Conservation (phyloP, 2,329 filamentous ascomycete genomes). For the Colletotrichum camelliae region DNA sequence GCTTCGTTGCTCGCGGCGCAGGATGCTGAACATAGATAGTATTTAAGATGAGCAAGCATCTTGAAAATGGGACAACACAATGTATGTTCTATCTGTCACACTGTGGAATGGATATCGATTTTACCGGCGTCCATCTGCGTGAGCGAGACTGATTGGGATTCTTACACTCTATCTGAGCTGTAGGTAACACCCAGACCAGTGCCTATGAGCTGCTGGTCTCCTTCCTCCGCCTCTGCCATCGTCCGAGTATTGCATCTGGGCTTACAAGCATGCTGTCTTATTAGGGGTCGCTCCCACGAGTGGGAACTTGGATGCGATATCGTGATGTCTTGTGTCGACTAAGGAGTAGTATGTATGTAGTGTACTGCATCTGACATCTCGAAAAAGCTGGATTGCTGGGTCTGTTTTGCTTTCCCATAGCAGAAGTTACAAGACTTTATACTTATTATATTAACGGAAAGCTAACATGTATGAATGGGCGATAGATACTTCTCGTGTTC, state of each 20-base stretch:
- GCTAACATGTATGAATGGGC: accelerated
- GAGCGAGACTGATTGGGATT: background rate
- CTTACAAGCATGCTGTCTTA: accelerated
- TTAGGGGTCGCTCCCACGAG: too few relatives aligned
- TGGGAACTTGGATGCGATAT: too few relatives aligned
- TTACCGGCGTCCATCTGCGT: background rate
- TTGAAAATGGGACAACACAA: background rate
- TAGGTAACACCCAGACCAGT: background rate
- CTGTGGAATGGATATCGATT: background rate
- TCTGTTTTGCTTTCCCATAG: background rate
- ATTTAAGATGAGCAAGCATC: background rate
- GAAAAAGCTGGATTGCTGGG: too few relatives aligned
- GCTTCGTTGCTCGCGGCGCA: background rate
- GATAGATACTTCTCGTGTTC: background rate
- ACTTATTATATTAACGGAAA: accelerated
- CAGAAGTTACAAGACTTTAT: background rate
- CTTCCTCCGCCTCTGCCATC: background rate
- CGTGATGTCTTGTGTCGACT: background rate
- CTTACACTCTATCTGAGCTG: background rate
- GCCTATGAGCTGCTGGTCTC: accelerated
- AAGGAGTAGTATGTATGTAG: background rate
- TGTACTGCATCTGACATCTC: too few relatives aligned
- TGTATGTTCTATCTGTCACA: accelerated
- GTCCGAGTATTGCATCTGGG: background rate
- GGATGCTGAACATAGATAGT: background rate